A percentile compares a stretch with the other conserved stretches of the same genome.
Conservation (phyloP, 1,139 yeast species). For the Scheffersomyces insectosa region DNA sequence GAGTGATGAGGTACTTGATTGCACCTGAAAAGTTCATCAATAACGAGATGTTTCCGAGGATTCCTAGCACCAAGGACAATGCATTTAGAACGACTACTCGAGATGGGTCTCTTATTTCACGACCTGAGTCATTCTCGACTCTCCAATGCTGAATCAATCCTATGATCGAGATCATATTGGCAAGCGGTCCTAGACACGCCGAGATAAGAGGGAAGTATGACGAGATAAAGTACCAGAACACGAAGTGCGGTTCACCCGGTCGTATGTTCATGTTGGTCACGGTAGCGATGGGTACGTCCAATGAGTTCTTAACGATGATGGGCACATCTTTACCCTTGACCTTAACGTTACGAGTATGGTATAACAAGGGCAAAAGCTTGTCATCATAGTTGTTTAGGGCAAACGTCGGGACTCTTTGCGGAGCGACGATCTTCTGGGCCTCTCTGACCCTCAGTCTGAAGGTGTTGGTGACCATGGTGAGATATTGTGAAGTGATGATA, state of each 20-base stretch:
- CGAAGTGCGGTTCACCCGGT: conserved; percentile 51
- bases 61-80: conserved; percentile 61
- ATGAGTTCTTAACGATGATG: conserved; percentile 22
- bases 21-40: conserved; percentile 65
- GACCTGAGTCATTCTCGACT: conserved; percentile 22
- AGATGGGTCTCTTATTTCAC: conserved; percentile 32
- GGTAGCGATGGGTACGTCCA: conserved; percentile 34
- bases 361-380: conserved; percentile 6
- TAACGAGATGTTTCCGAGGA: conserved; percentile 64
- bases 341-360: conserved; percentile 3
- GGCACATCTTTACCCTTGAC: conserved; percentile 14
- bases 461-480: not conserved
- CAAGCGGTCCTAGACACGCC: conserved; percentile 76
- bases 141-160: conserved; percentile 78
- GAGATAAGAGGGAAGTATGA: conserved; percentile 71
- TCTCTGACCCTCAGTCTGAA: not conserved
- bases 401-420: not conserved
- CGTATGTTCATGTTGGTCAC: conserved; percentile 31
- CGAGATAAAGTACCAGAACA: conserved; percentile 62
- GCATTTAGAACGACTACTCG: conserved; percentile 58
- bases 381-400: conserved; percentile 4
- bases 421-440: not conserved
- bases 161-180: conserved; percentile 69
- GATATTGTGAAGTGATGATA: not conserved
- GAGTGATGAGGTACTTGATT: conserved; percentile 58